These are phyloP conservation scores for Cladosporium sp. DNA, from an alignment of 2,329 filamentous ascomycete species.

Conservation along the genomic window DNA sequence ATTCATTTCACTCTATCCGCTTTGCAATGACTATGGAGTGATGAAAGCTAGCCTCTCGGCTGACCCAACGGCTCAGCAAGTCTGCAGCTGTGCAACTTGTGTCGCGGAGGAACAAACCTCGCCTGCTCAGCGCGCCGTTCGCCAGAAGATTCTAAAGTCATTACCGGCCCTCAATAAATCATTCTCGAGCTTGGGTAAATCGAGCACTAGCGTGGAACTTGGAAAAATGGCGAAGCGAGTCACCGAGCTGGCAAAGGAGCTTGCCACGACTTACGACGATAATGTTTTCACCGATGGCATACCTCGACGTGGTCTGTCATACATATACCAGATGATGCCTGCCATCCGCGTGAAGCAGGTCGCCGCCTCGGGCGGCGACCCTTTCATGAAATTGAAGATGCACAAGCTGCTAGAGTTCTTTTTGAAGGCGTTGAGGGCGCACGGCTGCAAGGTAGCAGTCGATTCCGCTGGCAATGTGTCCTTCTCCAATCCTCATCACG, in stretches of 20 bases:
- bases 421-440: background rate
- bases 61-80: background rate
- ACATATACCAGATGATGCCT: background rate
- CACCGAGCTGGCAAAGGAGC: background rate
- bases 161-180: too few species aligned
- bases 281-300: background rate
- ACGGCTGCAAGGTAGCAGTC: background rate
- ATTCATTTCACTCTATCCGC: constrained; percentile 16
- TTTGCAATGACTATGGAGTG: constrained; percentile 10
- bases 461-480: background rate
- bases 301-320: background rate
- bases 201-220: background rate
- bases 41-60: background rate
- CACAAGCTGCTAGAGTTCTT: background rate
- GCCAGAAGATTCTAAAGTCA: background rate
- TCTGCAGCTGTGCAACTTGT: background rate
- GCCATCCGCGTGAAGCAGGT: background rate
- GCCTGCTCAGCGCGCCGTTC: background rate
- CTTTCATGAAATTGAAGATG: background rate
- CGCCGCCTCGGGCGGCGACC: background rate
- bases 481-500: background rate
- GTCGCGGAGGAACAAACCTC: background rate
- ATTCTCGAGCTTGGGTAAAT: too few species aligned
- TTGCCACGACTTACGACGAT: background rate
- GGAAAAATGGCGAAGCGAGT: background rate